Base-by-base conservation (phyloP, 169 alveolate genomes). In the Plasmodium knowlesi region DNA sequence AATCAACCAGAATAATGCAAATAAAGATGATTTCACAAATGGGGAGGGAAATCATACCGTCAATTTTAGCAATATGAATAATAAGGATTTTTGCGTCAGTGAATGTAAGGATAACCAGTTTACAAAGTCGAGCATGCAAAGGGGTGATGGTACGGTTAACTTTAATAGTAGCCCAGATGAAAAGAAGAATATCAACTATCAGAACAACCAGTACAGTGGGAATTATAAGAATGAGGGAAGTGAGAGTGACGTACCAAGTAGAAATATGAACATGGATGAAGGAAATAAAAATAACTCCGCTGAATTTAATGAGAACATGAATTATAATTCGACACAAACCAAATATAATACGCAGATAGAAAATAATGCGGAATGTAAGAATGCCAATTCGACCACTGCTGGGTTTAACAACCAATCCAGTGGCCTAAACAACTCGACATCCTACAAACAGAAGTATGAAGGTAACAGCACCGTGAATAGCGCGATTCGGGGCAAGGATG, bases 141-240 rank as follows among this genome's bases (percentile, higher is more conserved):
- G 79, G 74, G 57, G 57, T 73, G 84, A 43, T 6, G 39, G 28
- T 5, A 30, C 76, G 16, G 67, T 53, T 74, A 85, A 85, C 61
- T 43, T 30, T 41, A 50, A 16, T 22, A 74, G 41, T 53, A 85
- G n/a, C 46, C 32, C 50, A n/a, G 39, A 85, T 28, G 80, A 53
- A 3, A 74, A 74, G 79, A 74, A 85, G 41, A 85, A 74, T 73
- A 53, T 43, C 6, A 85, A 85, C 71, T 85, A 74, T 30, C 74
- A 53, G 71, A 85, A 14, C 5, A 46, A 54, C 67, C 93, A 85
- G 28, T 74, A 74, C 67, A 74, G 70, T 85, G n/a, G 43, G 61
- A 85, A 8, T 83, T 83, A 2, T 83, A 83, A 83, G 76, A 70
- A 41, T 83, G 92, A 83, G 41, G 92, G 76, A 14, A 83, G 32